Evolutionary conservation across 305 asterid genomes (phyloP).

Genomic region (Fraxinus xanthoxyloides): DNA sequence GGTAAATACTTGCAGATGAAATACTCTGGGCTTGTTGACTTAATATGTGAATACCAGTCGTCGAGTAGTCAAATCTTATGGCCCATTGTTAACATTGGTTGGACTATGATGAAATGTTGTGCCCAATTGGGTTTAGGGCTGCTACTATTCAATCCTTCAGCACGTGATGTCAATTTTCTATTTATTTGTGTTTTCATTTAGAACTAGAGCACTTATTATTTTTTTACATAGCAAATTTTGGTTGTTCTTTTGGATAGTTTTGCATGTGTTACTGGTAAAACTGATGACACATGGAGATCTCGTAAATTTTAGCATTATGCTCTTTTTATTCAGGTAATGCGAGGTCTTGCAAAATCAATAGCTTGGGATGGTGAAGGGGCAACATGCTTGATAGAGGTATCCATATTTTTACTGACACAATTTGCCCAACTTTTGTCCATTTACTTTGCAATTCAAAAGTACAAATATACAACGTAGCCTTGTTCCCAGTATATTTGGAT

Average conservation of each 20-base stretch:
- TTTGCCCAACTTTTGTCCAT: background rate
- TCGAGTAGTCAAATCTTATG: constrained; percentile 2
- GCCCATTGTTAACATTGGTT: constrained; percentile 5
- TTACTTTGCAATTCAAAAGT: background rate
- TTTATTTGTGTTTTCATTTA: background rate
- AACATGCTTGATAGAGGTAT: constrained; percentile 95
- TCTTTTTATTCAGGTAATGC: constrained; percentile 74
- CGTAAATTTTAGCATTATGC: background rate
- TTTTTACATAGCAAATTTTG: background rate
- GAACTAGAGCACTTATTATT: background rate
- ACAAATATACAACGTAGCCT: background rate
- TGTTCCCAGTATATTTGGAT: background rate
- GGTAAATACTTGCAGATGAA: background rate
- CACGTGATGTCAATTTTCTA: background rate
- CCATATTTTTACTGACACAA: constrained; percentile 1
- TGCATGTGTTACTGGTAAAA: background rate
- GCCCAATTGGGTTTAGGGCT: background rate
- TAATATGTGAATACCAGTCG: background rate
- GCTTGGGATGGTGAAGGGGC: constrained; percentile 99
- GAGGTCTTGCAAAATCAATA: constrained; percentile 93
- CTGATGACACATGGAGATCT: background rate
- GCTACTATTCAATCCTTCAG: background rate
- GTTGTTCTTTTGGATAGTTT: background rate
- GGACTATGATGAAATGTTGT: background rate
- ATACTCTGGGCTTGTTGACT: background rate